Evolutionary conservation across 1,139 yeast genomes (phyloP), one percentile per base, ranked within the genome.

Genomic region (Blastobotrys aristatus): DNA sequence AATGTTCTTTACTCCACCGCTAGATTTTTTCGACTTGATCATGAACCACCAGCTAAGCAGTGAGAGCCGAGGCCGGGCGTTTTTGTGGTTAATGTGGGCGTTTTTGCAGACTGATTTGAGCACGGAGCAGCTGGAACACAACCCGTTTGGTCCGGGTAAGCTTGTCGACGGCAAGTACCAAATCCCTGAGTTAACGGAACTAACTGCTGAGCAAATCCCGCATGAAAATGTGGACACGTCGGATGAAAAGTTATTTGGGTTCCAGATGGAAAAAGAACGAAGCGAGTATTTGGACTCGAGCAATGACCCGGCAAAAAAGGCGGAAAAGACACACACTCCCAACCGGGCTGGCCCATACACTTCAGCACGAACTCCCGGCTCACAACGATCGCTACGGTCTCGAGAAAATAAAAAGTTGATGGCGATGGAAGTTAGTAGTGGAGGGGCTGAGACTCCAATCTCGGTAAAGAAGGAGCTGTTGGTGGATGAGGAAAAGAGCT

Each of bases 1-100:
- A 30, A 59, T 57, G 31, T 70, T 69, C 53, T 69, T 79, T 43
- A 54, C 59, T 2, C 31, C 20, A 7, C 57, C 55, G n/a, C 67
- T 63, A 52, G 69, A 69, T 46, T 77, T 84, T 57, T 80, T 80
- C 71, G 89, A 84, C 53, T 72, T 85, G 44, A 77, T 85, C 55
- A 76, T 84, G 67, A 77, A 77, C 53, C 63, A 76, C 1, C 65
- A 61, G 1, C 65, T 67, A 40, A 67, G 74, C 13, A 87, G 95
- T 3, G 66, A 64, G 33, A 80, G 80, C 53, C 73, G 96, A 53
- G 89, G 88, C 2, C 69, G 73, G 44, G 74, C 92, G 30, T 82
- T 92, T 57, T 66, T 92, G 52, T 92, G 97, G 97, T 67, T 92
- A 36, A 64, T 87, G 50, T 88, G 87, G 70, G 76, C 88, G 2